Conservation (phyloP, 805 yeast species). For the Teunomyces kruisii region DNA sequence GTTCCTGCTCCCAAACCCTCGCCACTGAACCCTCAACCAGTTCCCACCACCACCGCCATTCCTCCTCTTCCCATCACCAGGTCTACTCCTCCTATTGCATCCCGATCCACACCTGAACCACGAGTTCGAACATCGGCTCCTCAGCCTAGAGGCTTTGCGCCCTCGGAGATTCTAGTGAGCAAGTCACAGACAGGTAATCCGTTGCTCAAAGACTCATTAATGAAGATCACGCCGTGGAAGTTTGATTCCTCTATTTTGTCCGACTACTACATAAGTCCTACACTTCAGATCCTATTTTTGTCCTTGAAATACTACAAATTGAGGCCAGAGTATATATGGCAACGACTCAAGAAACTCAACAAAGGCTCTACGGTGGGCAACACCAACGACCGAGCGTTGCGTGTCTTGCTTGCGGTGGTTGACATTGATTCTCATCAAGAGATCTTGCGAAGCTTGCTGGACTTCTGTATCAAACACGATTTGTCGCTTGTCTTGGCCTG, state of each 20-base stretch:
- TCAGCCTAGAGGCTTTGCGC: slow-evolving; percentile 4
- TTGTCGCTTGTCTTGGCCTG: slow-evolving; percentile 51
- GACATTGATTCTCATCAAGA: slow-evolving; percentile 63
- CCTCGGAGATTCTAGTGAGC: slow-evolving; percentile 13
- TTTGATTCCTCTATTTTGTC: slow-evolving; percentile 51
- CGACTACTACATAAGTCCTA: slow-evolving; percentile 64
- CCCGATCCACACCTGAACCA: not conserved
- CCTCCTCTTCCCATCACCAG: not conserved
- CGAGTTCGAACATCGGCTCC: not conserved
- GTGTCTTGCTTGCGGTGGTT: slow-evolving; percentile 61
- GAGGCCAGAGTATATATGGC: slow-evolving; percentile 71
- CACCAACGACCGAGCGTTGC: slow-evolving; percentile 39
- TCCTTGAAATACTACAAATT: slow-evolving; percentile 72
- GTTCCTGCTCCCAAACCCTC: not conserved
- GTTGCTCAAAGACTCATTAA: slow-evolving; percentile 45
- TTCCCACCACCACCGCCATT: not conserved
- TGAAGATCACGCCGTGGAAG: slow-evolving; percentile 55
- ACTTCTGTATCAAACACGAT: slow-evolving; percentile 49
- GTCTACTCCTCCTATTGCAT: not conserved
- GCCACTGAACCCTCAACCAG: not conserved
- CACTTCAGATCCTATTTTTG: slow-evolving; percentile 58
- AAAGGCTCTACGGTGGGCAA: slow-evolving; percentile 31
- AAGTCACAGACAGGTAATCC: slow-evolving; percentile 76
- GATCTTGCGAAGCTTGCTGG: slow-evolving; percentile 45
- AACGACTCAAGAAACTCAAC: slow-evolving; percentile 46